Base-by-base conservation (phyloP, 2,329 filamentous ascomycete genomes). In the Sporothrix inflata region DNA sequence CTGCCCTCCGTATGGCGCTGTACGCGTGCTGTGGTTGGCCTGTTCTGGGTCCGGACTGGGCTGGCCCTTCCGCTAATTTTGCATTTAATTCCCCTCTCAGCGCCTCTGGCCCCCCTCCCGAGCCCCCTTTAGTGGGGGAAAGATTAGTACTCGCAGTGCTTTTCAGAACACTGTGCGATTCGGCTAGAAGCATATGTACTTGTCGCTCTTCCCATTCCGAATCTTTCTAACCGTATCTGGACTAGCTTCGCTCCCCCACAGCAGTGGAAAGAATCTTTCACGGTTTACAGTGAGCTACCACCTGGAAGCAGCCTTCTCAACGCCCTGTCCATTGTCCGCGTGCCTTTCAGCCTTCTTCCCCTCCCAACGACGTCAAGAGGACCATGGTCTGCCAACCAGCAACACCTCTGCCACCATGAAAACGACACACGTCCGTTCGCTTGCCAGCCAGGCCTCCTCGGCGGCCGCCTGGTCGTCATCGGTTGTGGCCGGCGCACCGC, bases 71-170 rank as follows among this genome's bases (percentile, higher is more conserved):
- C 67, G 9, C 49, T 69, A 69, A 45, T 57, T 49, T 49, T 61
- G 38, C 42, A 34, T 16, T 11, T 49, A 38, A 38, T 19, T 49
- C 53, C 68, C 34, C 34, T 45, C 21, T 12, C 47, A 65, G 66
- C 61, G 60, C 61, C 45, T 55, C 45, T 61, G 53, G n/a, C 53
- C 70, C 53, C 53, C 51, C 49, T 51, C 60, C 70, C 24, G 24
- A 60, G 49, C 8, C 70, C 70, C 70, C 70, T 72, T 72, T 72
- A 72, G 71, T 72, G 71, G 71, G 24, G 51, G 30, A 34, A 34
- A 34, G 30, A 34, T 34, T 34, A 34, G 30, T 34, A 34, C 30
- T 65, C 11, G 55, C 12, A 27, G 12, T 60, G 61, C 21, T 16
- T 16, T 16, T 14, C 5, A 45, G n/a, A 42, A 38, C 6, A 21